Evolutionary conservation across 345 rosid genomes (phyloP), one percentile per base, ranked within the genome.

Genomic region (Passiflora organensis): DNA sequence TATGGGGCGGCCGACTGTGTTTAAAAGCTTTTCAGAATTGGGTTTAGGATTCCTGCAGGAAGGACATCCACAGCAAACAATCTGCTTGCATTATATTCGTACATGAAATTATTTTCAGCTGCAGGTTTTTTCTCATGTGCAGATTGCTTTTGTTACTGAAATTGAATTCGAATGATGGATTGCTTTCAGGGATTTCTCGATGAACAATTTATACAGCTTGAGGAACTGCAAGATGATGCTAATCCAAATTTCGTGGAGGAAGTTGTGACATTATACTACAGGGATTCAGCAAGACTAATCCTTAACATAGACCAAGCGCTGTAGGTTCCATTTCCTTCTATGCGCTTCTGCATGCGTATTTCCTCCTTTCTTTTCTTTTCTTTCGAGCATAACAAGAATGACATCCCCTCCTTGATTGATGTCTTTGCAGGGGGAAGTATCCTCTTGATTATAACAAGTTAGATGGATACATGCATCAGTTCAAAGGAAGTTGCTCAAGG

Each of bases 401-500:
- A 42, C 17, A 8, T 22, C 24, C 11, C 13, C 39, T 55, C 18
- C n/a, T n/a, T n/a, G n/a, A n/a, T 17, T 36, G 18, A 10, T 32
- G 18, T 23, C 2, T 18, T 6, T 65, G 39, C 59, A 84, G 91
- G 80, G 87, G 68, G 66, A 80, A 58, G 62, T 55, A 49, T 32
- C 79, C 84, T 53, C 69, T 76, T 53, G 87, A 85, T 67, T 91
- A 82, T 48, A 65, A 67, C 53, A 81, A 81, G 57, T 64, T 91
- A 56, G 98, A 91, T 70, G 68, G 60, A 60, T 71, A 56, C 63
- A 91, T 91, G 93, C 96, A 91, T 61, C 98, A 87, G 69, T 91
- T 87, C 75, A 91, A 80, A 67, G 98, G 98, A 72, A 91, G 96
- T 55, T 83, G 93, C 74, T 75, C 90, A 28, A 91, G 96, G 98